These are phyloP conservation scores for Cyphellophora europaea DNA, from an alignment of 2,329 filamentous ascomycete genomes.

Conservation along the genomic window DNA sequence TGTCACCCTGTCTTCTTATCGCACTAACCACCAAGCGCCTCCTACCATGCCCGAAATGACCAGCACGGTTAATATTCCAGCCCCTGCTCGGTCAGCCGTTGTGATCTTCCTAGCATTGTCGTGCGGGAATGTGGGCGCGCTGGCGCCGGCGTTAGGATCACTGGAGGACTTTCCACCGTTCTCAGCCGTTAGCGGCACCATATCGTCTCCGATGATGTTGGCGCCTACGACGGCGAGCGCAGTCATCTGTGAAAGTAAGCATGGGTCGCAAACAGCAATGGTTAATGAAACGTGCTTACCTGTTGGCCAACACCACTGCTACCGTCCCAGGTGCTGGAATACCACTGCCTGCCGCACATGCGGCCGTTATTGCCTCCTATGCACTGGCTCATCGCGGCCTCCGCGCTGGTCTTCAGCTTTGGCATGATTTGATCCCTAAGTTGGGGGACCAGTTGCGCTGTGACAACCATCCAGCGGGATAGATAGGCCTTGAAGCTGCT, in stretches of 20 bases:
- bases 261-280: not conserved
- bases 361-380: constrained; percentile 48
- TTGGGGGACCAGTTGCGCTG: constrained; percentile 54
- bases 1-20: too few species aligned
- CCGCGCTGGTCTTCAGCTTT: constrained; percentile 48
- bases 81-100: constrained; percentile 29
- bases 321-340: constrained; percentile 42
- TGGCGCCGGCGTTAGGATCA: constrained; percentile 26
- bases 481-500: constrained; percentile 63
- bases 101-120: constrained; percentile 14
- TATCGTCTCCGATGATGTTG: constrained; percentile 40
- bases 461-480: constrained; percentile 54
- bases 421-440: constrained; percentile 47
- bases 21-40: constrained; percentile 24
- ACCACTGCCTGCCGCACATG: constrained; percentile 60
- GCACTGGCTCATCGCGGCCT: constrained; percentile 54
- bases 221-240: constrained; percentile 56
- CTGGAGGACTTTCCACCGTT: constrained; percentile 47
- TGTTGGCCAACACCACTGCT: constrained; percentile 57
- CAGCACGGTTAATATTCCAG: constrained; percentile 27
- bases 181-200: constrained; percentile 40
- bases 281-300: constrained; percentile 19
- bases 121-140: constrained; percentile 6
- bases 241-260: constrained; percentile 39
- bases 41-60: constrained; percentile 22